Evolutionary conservation across 148 eudicot genomes (phyloP).

Genomic region (Oxyria digyna): DNA sequence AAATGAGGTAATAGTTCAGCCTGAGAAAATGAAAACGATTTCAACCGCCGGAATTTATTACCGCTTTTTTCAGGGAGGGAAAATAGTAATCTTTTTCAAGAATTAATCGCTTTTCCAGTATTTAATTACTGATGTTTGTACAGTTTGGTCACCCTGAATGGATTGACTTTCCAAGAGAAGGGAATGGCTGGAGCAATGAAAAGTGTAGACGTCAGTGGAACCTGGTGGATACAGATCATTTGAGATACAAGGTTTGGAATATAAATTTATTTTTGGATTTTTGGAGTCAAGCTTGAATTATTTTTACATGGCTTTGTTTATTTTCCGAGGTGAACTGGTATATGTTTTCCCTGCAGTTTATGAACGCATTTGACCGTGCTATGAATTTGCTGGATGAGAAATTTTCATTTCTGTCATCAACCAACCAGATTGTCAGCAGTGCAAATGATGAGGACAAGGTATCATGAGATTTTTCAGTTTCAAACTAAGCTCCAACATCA

Average conservation of each 20-base stretch:
- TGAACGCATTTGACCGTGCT: constrained; percentile 78
- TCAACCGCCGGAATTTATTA: neutral
- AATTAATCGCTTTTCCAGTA: too few species aligned
- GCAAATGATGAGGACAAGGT: constrained; percentile 81
- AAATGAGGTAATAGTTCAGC: constrained; percentile 56
- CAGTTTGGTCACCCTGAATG: constrained; percentile 99
- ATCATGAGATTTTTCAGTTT: constrained; percentile 37
- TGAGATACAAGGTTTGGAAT: constrained; percentile 73
- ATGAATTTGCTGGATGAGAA: constrained; percentile 90
- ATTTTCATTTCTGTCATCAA: constrained; percentile 57
- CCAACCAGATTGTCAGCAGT: constrained; percentile 80
- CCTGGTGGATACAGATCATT: constrained; percentile 78
- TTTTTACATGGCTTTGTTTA: neutral
- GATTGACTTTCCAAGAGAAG: constrained; percentile 98
- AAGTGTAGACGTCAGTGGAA: constrained; percentile 99
- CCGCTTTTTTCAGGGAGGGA: neutral
- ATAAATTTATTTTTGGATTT: neutral
- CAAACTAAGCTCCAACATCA: neutral
- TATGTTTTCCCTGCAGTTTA: constrained; percentile 34
- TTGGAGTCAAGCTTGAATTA: neutral
- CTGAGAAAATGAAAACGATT: neutral
- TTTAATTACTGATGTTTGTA: constrained; percentile 15
- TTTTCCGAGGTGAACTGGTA: too few species aligned
- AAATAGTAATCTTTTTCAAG: too few species aligned
- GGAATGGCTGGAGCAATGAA: constrained; percentile 84